Evolutionary conservation across 768 basidiomycete genomes (phyloP).

Genomic region (Termitomyces sp.): DNA sequence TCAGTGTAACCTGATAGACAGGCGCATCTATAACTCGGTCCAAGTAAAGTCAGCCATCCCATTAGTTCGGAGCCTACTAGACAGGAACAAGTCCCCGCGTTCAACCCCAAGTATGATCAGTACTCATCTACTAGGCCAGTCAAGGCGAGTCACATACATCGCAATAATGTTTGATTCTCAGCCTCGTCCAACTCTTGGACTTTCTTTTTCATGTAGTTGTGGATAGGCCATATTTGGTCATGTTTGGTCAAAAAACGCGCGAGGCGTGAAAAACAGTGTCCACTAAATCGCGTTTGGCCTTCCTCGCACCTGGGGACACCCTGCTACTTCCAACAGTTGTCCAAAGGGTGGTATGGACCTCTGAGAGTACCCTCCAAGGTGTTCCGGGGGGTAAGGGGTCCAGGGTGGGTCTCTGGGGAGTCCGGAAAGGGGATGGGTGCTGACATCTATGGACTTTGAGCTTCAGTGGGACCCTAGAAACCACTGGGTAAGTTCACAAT

Average conservation of each 20-base stretch:
- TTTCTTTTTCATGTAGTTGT: background rate
- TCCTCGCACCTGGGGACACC: slow-evolving; percentile 81
- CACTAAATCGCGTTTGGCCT: background rate
- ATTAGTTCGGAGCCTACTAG: slow-evolving; percentile 11
- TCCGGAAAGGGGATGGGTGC: background rate
- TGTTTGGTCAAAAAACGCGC: slow-evolving; percentile 15
- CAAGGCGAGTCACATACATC: background rate
- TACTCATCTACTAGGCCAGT: background rate
- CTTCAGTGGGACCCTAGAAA: background rate
- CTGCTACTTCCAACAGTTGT: slow-evolving; percentile 88
- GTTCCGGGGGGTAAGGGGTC: background rate
- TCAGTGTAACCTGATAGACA: slow-evolving; percentile 27
- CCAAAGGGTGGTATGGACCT: slow-evolving; percentile 73
- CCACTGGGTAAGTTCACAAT: background rate
- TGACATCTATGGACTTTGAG: too few relatives aligned
- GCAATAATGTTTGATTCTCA: background rate
- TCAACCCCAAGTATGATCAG: slow-evolving; percentile 7
- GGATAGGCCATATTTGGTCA: slow-evolving; percentile 15
- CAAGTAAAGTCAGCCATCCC: slow-evolving; percentile 28
- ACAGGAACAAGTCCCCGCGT: slow-evolving; percentile 1
- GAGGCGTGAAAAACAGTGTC: slow-evolving; percentile 7
- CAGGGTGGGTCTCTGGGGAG: background rate
- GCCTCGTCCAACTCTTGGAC: too few relatives aligned
- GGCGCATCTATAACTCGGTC: slow-evolving; percentile 29
- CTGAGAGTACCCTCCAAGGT: slow-evolving; percentile 30